These are phyloP conservation scores for Leucocoprinus birnbaumii DNA, from an alignment of 768 basidiomycete genomes.

Conservation along the genomic window DNA sequence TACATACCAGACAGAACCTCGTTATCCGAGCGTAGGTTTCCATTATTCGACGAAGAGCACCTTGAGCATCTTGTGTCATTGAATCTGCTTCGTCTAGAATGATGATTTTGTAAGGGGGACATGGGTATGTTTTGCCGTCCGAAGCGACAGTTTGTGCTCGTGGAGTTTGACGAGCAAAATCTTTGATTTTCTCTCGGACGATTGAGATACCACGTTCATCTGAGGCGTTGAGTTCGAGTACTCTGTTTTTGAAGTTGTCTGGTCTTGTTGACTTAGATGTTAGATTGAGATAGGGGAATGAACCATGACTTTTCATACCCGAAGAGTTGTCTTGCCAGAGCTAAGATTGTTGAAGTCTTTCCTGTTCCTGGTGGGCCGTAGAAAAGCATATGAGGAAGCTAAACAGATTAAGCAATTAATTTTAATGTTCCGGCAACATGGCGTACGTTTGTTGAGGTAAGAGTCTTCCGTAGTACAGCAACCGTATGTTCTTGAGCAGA, in stretches of 20 bases:
- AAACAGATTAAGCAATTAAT: constrained; percentile 14
- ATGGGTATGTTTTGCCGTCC: constrained; percentile 85
- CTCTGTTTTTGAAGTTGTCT: constrained; percentile 89
- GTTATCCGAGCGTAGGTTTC: constrained; percentile 98
- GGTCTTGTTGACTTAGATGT: constrained; percentile 48
- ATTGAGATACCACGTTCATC: constrained; percentile 97
- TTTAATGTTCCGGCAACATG: background rate
- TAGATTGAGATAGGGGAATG: background rate
- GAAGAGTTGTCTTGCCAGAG: constrained; percentile 89
- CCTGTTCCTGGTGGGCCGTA: constrained; percentile 99
- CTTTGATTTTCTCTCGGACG: constrained; percentile 98
- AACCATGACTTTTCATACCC: constrained; percentile 50
- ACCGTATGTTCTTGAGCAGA: constrained; percentile 97
- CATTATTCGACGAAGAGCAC: constrained; percentile 97
- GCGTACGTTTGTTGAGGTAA: constrained; percentile 86
- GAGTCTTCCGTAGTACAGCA: constrained; percentile 84
- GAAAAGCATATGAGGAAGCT: constrained; percentile 99
- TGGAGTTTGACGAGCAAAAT: constrained; percentile 91
- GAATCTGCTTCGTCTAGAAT: constrained; percentile 99
- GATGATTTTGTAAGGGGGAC: constrained; percentile 98
- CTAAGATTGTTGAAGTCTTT: constrained; percentile 97
- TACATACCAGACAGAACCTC: constrained; percentile 96
- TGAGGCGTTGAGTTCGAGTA: constrained; percentile 96
- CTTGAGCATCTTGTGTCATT: constrained; percentile 99
- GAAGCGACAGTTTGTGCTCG: constrained; percentile 72